Base-by-base conservation (phyloP, 495 filamentous ascomycete genomes). In the Trichoderma reesei region DNA sequence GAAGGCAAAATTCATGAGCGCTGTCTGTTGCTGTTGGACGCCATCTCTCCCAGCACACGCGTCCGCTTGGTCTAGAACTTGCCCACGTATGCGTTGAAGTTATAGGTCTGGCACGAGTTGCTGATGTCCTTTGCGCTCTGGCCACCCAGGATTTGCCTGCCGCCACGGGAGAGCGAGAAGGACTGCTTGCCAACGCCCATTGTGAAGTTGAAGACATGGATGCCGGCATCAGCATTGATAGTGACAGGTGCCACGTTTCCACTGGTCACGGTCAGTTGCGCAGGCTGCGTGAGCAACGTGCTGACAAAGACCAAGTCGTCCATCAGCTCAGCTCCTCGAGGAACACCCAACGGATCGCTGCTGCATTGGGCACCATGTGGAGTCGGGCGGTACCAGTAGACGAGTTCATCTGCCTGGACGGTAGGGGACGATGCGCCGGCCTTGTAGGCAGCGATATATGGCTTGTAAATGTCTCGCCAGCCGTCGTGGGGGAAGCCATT, bases 11-110 rank as follows among this genome's bases (percentile, higher is more conserved):
- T 48, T 48, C 16, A 48, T 48, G 16, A 48, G 26, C 44, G 44
- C 18, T 48, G 44, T 18, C 18, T 48, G 7, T 18, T 9, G 44
- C 6, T 46, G 42, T n/a, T 46, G 14, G 6, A 46, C 14, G 11
- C 6, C 6, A 11, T 39, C 6, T 39, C 6, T n/a, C 42, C 5
- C 26, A 26, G 0, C 26, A 26, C 26, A 26, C 1, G 26, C 16
- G n/a, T 16, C 42, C 42, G n/a, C 13, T n/a, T n/a, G 42, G n/a
- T 48, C 44, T 48, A 48, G 44, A 48, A 48, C 44, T 48, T 48
- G 44, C 80, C 80, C 26, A 73, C 79, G 67, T 82, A 85, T 31
- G 82, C 79, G 63, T 86, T 85, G 72, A 80, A 85, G 68, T 85
- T 85, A 71, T 84, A 86, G 42, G 82, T 77, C 8, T 80, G 82